Conservation (phyloP, 1,284 basidiomycete species). For the Taiwanofungus camphoratus region DNA sequence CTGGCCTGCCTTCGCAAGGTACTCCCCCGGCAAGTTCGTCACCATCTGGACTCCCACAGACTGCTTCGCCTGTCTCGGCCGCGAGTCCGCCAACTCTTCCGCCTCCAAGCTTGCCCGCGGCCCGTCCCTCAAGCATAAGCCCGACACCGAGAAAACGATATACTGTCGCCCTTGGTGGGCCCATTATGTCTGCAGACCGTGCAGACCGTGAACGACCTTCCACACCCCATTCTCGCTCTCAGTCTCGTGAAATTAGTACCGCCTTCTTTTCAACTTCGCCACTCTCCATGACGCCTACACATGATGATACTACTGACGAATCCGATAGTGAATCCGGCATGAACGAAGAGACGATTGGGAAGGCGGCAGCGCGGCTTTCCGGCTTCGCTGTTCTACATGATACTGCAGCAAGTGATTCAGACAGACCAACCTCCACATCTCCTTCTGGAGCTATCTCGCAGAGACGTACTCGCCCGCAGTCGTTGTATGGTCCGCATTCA, state of each 20-base stretch:
- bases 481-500: slow-evolving; percentile 23
- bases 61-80: slow-evolving; percentile 17
- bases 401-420: slow-evolving; percentile 10
- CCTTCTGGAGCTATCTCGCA: slow-evolving; percentile 7
- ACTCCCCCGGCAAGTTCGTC: slow-evolving; percentile 14
- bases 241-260: slow-evolving; percentile 30
- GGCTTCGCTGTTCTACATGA: slow-evolving; percentile 21
- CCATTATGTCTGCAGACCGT: slow-evolving; percentile 43
- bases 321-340: slow-evolving; percentile 31
- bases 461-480: slow-evolving; percentile 24
- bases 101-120: slow-evolving; percentile 28
- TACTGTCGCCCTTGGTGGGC: slow-evolving; percentile 73
- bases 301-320: slow-evolving; percentile 30
- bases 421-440: slow-evolving; percentile 15
- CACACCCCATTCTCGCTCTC: slow-evolving; percentile 20
- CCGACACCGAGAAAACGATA: slow-evolving; percentile 76
- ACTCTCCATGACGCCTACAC: slow-evolving; percentile 26
- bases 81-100: slow-evolving; percentile 28
- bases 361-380: slow-evolving; percentile 32
- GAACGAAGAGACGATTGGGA: slow-evolving; percentile 61
- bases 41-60: slow-evolving; percentile 23
- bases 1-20: slow-evolving; percentile 23
- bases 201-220: slow-evolving; percentile 14
- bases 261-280: slow-evolving; percentile 39
- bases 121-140: slow-evolving; percentile 46